phyloP scores from a whole-genome alignment of 2,329 filamentous ascomycete genomes.

The Nemania serpens region DNA sequence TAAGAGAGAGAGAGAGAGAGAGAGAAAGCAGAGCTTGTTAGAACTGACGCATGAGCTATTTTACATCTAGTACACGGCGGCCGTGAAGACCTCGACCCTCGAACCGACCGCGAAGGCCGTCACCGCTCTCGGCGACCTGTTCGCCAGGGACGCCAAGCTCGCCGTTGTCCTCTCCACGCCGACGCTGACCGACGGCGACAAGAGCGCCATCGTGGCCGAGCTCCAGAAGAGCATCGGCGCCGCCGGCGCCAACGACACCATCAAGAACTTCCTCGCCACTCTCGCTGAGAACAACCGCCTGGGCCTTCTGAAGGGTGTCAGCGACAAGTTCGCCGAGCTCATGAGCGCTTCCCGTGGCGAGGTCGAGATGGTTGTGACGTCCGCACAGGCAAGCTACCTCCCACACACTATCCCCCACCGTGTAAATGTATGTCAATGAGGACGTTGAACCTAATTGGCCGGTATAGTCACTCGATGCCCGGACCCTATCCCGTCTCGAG shows the following conservation, averaged over 20 bases:
- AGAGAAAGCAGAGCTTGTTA: slow-evolving; percentile 7
- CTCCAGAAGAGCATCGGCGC: slow-evolving; percentile 80
- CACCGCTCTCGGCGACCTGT: slow-evolving; percentile 68
- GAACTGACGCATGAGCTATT: slow-evolving; percentile 47
- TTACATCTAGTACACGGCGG: slow-evolving; percentile 82
- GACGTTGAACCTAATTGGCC: slow-evolving; percentile 14
- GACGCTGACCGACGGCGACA: slow-evolving; percentile 78
- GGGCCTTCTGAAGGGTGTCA: slow-evolving; percentile 77
- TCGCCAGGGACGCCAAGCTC: slow-evolving; percentile 86
- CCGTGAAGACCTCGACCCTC: slow-evolving; percentile 83
- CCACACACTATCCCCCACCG: not conserved
- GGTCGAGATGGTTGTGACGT: slow-evolving; percentile 90
- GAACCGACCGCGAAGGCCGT: slow-evolving; percentile 85
- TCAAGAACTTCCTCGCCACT: slow-evolving; percentile 92
- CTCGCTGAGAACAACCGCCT: slow-evolving; percentile 97
- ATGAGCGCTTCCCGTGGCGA: slow-evolving; percentile 91
- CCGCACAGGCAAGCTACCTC: slow-evolving; percentile 72
- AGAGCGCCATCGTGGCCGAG: slow-evolving; percentile 83
- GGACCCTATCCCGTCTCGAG: slow-evolving; percentile 85
- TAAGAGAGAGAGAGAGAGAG: slow-evolving; percentile 8
- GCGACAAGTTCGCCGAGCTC: slow-evolving; percentile 83
- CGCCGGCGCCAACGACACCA: slow-evolving; percentile 71
- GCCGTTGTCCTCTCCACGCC: slow-evolving; percentile 75
- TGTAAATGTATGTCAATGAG: too few relatives aligned
- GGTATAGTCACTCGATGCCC: slow-evolving; percentile 73